Evolutionary conservation across 1,284 basidiomycete genomes (phyloP).

Genomic region (Sporisorium reilianum): DNA sequence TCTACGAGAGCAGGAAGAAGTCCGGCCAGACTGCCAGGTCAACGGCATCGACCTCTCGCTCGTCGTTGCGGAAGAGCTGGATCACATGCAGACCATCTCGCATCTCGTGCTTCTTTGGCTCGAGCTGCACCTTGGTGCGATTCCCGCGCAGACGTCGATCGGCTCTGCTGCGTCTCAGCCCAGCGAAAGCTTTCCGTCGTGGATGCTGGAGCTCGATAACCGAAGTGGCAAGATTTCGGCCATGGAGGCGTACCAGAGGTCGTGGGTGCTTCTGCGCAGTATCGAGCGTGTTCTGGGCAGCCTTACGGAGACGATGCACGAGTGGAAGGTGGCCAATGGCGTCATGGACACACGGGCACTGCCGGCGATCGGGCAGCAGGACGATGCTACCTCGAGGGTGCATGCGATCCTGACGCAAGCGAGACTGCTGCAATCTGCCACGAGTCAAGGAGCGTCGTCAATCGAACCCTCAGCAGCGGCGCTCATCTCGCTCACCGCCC

Average conservation of each 20-base stretch:
- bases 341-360: background rate
- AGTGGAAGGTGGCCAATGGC: background rate
- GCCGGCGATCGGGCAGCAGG: background rate
- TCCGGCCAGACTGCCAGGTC: slow-evolving; percentile 2
- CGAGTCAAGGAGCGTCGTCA: background rate
- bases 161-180: background rate
- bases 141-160: background rate
- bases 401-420: background rate
- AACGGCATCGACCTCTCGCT: slow-evolving; percentile 27
- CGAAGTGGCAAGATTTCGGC: slow-evolving; percentile 27
- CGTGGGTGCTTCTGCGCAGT: slow-evolving; percentile 2
- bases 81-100: slow-evolving; percentile 22
- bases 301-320: slow-evolving; percentile 4
- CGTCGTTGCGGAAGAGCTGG: slow-evolving; percentile 28
- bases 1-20: slow-evolving; percentile 5
- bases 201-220: slow-evolving; percentile 22
- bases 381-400: background rate
- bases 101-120: slow-evolving; percentile 36
- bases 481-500: slow-evolving; percentile 11
- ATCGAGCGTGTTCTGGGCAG: slow-evolving; percentile 11
- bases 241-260: background rate
- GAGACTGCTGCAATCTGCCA: background rate
- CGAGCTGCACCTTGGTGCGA: slow-evolving; percentile 11
- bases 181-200: background rate
- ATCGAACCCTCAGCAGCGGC: slow-evolving; percentile 4